Base-by-base conservation (phyloP, 2,329 filamentous ascomycete species). In the Fusarium pseudonygamai region DNA sequence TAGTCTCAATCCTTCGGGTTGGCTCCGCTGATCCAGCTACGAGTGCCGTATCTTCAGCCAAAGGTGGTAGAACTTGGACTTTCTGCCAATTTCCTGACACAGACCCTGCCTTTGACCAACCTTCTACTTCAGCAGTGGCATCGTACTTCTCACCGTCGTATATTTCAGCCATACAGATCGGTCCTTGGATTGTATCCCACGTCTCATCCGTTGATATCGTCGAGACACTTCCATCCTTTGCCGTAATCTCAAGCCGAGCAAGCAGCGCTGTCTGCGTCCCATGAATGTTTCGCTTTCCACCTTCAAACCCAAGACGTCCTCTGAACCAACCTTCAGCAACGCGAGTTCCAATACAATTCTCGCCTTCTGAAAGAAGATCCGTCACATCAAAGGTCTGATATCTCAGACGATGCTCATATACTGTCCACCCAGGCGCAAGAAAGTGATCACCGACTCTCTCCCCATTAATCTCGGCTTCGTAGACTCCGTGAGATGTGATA, bases 371-470 rank as follows among this genome's bases (percentile, higher is more conserved):
- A 3, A 89, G 59, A 0, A 86, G 79, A 2, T 79, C 66, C 0
- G 83, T 84, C 4, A 90, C 84, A 66, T 90, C 87, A 65, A 86
- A 87, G 0, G 84, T 86, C 65, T 89, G 83, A 64, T 90, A 90
- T 2, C 82, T 79, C 22, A 86, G 82, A 2, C 87, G 81, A 60
- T 85, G 78, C 1, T 83, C 78, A 71, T 89, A 90, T 6, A 83
- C 83, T 50, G 85, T 84, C 85, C 86, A 89, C 0, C 87, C 87
- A 0, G 87, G 87, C 24, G 87, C 84, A 45, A 88, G 78, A 20
- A 83, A 80, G 8, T 79, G 65, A 52, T 83, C 81, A 0, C 64
- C 64, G 4, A 67, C 52, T n/a, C 32, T 26, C 14, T 40, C 7
- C 0, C 85, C 86, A 60, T 89, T 88, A 61, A 89, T 83, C 37